Evolutionary conservation across 2,329 filamentous ascomycete species (phyloP).

Genomic region (Alternaria sp.): DNA sequence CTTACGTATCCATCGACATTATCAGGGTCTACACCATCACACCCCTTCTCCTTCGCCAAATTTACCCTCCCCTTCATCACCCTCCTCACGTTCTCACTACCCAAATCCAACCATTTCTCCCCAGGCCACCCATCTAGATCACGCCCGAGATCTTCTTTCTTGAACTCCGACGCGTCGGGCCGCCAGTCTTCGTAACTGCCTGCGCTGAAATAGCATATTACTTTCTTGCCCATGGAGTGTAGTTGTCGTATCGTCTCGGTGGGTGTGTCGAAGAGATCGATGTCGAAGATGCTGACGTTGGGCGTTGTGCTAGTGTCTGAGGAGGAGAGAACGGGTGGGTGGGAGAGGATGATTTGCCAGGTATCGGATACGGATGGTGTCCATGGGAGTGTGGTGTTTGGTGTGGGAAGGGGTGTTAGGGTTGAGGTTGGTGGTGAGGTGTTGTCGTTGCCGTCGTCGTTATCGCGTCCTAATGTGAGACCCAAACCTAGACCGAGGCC

Average conservation of each 20-base stretch:
- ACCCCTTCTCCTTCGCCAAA: slow-evolving; percentile 66
- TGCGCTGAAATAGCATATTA: slow-evolving; percentile 79
- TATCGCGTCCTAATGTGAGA: slow-evolving; percentile 47
- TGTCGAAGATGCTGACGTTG: slow-evolving; percentile 66
- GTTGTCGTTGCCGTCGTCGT: slow-evolving; percentile 30
- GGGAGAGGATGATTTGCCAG: slow-evolving; percentile 68
- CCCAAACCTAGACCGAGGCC: slow-evolving; percentile 65
- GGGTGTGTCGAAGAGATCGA: slow-evolving; percentile 64
- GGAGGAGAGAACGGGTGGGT: slow-evolving; percentile 29
- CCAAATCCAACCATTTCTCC: slow-evolving; percentile 71
- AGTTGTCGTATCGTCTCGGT: slow-evolving; percentile 56
- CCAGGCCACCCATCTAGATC: slow-evolving; percentile 68
- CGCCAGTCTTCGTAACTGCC: slow-evolving; percentile 72
- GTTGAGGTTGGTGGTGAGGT: slow-evolving; percentile 28
- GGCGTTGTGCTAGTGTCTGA: slow-evolving; percentile 49
- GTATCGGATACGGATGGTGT: slow-evolving; percentile 58
- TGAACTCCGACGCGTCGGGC: slow-evolving; percentile 63
- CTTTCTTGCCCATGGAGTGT: slow-evolving; percentile 60
- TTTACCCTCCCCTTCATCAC: slow-evolving; percentile 70
- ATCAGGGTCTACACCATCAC: slow-evolving; percentile 73
- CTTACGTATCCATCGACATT: slow-evolving; percentile 71
- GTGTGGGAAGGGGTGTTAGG: slow-evolving; percentile 27
- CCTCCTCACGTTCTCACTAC: slow-evolving; percentile 62
- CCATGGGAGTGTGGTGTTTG: slow-evolving; percentile 53
- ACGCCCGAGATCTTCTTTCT: slow-evolving; percentile 62